These are phyloP conservation scores for Jasminum sambac DNA, from an alignment of 257 asterid genomes.

Conservation along the genomic window DNA sequence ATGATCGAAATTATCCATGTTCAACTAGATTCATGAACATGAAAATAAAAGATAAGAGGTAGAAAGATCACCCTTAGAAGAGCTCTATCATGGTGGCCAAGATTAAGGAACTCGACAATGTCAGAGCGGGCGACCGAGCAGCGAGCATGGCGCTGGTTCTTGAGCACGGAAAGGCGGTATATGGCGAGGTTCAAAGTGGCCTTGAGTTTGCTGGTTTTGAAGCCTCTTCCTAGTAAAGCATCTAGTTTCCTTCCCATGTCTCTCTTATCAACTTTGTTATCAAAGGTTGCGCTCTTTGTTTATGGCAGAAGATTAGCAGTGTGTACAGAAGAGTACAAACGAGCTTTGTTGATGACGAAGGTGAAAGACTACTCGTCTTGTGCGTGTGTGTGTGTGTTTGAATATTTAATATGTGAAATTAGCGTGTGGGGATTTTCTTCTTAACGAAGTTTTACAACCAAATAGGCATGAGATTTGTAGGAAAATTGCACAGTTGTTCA, in stretches of 20 bases:
- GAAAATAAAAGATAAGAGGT: background rate
- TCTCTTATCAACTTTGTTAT: background rate
- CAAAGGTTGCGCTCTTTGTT: background rate
- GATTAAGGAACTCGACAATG: conserved; percentile 59
- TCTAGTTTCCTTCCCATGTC: conserved; percentile 77
- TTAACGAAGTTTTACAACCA: too few species aligned
- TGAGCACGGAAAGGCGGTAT: conserved; percentile 64
- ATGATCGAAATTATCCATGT: too few species aligned
- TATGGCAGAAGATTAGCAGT: too few species aligned
- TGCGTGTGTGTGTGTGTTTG: too few species aligned
- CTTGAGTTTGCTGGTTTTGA: conserved; percentile 45
- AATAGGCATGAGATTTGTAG: too few species aligned
- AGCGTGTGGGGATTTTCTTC: too few species aligned
- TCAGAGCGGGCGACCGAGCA: conserved; percentile 65
- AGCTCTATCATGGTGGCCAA: conserved; percentile 63
- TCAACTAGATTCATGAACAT: background rate
- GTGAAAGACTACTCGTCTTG: background rate
- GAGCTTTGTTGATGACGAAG: conserved; percentile 52
- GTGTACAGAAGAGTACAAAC: conserved; percentile 43
- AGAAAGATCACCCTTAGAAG: conserved; percentile 63
- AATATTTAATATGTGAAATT: background rate
- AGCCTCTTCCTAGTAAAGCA: conserved; percentile 52
- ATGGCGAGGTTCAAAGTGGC: conserved; percentile 55
- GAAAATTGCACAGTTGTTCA: too few species aligned
- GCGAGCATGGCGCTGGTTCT: conserved; percentile 74